phyloP scores from a whole-genome alignment of 495 filamentous ascomycete genomes.

The Aspergillus kassunensis region DNA sequence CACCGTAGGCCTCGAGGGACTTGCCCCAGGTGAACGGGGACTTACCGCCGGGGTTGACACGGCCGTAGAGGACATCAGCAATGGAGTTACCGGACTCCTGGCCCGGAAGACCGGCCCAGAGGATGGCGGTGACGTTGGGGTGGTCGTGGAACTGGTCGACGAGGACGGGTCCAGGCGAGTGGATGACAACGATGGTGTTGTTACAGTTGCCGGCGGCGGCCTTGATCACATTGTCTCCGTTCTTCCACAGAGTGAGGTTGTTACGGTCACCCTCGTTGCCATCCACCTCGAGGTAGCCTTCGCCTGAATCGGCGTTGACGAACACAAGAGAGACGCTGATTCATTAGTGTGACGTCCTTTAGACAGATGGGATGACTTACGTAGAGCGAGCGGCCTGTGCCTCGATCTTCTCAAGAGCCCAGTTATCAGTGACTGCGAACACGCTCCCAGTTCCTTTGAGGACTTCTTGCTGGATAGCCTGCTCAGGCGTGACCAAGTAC shows the following conservation, averaged over 20 bases:
- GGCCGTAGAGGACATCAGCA: slow-evolving; percentile 86
- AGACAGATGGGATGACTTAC: slow-evolving; percentile 10
- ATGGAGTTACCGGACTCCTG: slow-evolving; percentile 91
- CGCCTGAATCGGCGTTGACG: slow-evolving; percentile 81
- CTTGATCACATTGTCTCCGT: slow-evolving; percentile 73
- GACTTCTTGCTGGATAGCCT: slow-evolving; percentile 76
- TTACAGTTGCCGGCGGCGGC: slow-evolving; percentile 72
- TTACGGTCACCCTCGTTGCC: slow-evolving; percentile 87
- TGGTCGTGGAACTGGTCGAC: slow-evolving; percentile 72
- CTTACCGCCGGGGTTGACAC: slow-evolving; percentile 80
- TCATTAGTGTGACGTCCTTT: not conserved
- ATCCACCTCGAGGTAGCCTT: slow-evolving; percentile 81
- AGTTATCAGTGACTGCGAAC: slow-evolving; percentile 76
- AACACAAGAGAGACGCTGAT: slow-evolving; percentile 73
- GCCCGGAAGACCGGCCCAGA: slow-evolving; percentile 91
- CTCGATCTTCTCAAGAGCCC: slow-evolving; percentile 55
- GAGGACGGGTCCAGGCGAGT: slow-evolving; percentile 77
- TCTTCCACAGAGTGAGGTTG: slow-evolving; percentile 86
- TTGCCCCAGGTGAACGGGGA: slow-evolving; percentile 85
- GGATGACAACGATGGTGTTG: slow-evolving; percentile 92
- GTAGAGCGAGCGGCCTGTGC: slow-evolving; percentile 60
- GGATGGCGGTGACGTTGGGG: slow-evolving; percentile 89
- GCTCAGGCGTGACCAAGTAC: slow-evolving; percentile 83
- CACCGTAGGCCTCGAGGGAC: slow-evolving; percentile 67
- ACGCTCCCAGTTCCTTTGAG: slow-evolving; percentile 50